Evolutionary conservation across 192 early-diverging fungal species (phyloP).

Genomic region (Chytriomyces confervae): DNA sequence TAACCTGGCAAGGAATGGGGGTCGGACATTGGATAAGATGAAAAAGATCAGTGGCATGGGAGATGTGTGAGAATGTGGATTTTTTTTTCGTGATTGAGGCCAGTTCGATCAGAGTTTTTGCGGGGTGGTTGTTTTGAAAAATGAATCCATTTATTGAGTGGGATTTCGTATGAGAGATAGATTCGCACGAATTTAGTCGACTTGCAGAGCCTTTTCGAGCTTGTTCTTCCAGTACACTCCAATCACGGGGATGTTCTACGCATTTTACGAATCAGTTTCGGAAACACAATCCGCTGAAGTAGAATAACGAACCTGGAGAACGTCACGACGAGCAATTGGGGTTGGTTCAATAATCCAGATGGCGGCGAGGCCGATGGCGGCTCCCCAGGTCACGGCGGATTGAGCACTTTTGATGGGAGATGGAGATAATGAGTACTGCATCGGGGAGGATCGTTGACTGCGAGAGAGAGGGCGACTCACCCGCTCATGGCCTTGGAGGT

Average conservation of each 20-base stretch:
- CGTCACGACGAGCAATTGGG: constrained; percentile 46
- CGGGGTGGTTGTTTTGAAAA: too few relatives aligned
- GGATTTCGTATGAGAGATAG: too few relatives aligned
- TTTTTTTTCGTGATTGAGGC: too few relatives aligned
- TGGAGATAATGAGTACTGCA: not conserved
- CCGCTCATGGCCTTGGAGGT: constrained; percentile 31
- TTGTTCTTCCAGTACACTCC: constrained; percentile 55
- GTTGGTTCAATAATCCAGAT: constrained; percentile 53
- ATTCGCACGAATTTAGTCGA: constrained; percentile 23
- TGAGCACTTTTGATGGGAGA: constrained; percentile 8
- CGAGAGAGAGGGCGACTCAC: not conserved
- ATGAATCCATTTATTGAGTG: too few relatives aligned
- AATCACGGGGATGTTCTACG: constrained; percentile 49
- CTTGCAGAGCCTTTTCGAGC: constrained; percentile 41
- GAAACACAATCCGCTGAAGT: not conserved
- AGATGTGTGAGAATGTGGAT: too few relatives aligned
- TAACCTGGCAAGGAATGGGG: not conserved
- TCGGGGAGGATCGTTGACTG: not conserved
- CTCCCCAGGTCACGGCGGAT: constrained; percentile 48
- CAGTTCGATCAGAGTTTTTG: too few relatives aligned
- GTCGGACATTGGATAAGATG: constrained; percentile 1
- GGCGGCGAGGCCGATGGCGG: constrained; percentile 42
- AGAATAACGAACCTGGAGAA: constrained; percentile 35
- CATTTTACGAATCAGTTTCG: not conserved
- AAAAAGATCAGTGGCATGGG: not conserved